These are phyloP conservation scores for Claviceps cyperi DNA, from an alignment of 2,329 filamentous ascomycete genomes.

Conservation along the genomic window DNA sequence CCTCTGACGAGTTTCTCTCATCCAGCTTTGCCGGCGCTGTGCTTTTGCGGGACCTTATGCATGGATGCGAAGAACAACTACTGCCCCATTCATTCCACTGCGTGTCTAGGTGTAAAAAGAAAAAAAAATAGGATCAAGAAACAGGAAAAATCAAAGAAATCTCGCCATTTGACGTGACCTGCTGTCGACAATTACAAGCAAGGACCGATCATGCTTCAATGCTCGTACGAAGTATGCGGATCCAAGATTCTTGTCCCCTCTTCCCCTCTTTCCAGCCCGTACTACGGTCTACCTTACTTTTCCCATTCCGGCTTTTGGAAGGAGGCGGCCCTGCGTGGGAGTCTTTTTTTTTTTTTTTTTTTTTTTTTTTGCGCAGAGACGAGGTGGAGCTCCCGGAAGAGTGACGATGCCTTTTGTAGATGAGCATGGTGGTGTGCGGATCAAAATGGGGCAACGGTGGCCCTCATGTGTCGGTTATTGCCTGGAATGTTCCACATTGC, in stretches of 20 bases:
- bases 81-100: background rate
- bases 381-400: conserved; percentile 3
- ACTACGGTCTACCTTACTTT: background rate
- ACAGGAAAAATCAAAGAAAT: background rate
- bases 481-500: background rate
- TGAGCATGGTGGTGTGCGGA: conserved; percentile 1
- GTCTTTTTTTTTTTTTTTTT: background rate
- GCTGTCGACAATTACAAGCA: background rate
- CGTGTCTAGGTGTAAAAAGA: background rate
- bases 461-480: background rate
- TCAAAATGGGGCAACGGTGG: background rate
- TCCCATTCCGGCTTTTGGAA: background rate
- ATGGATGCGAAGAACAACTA: background rate
- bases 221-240: too few relatives aligned
- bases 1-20: background rate
- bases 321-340: background rate
- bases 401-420: conserved; percentile 3
- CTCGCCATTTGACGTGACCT: background rate
- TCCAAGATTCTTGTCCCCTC: background rate
- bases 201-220: background rate
- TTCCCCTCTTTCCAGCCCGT: background rate
- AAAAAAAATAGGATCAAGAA: background rate
- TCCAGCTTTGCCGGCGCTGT: conserved; percentile 1
- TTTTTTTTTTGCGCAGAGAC: conserved; percentile 1
- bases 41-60: background rate